Evolutionary conservation across 768 basidiomycete species (phyloP).

Genomic region (Russula lepida): DNA sequence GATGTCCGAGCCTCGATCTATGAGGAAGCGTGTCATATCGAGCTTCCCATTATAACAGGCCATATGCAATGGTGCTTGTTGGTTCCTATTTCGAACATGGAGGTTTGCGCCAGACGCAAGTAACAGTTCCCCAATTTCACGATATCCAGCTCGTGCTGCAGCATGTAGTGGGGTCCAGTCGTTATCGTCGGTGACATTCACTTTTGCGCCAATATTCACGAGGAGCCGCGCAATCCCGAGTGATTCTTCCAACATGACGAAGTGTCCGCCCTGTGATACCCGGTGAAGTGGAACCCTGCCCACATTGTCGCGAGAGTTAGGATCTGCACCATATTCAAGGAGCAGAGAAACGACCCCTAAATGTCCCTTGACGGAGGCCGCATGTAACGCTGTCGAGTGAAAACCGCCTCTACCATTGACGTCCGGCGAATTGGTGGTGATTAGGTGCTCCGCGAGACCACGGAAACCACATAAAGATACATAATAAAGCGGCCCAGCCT

Average conservation of each 20-base stretch:
- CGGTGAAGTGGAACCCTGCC: not conserved
- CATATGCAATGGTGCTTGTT: not conserved
- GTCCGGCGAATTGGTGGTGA: not conserved
- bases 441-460: not conserved
- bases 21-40: not conserved
- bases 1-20: not conserved
- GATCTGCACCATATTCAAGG: not conserved
- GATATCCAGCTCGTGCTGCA: not conserved
- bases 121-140: not conserved
- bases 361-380: not conserved
- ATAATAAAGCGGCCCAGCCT: not conserved
- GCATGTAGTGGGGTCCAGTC: slow-evolving; percentile 5
- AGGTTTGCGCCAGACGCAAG: not conserved
- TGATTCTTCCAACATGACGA: not conserved
- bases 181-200: not conserved
- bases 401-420: not conserved
- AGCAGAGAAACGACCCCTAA: not conserved
- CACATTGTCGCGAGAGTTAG: not conserved
- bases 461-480: slow-evolving; percentile 1
- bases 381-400: not conserved
- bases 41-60: not conserved
- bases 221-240: not conserved
- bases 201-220: not conserved
- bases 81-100: not conserved
- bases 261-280: not conserved